These are phyloP conservation scores for Pulicaria dysenterica DNA, from an alignment of 129 eudicot species.

Conservation along the genomic window DNA sequence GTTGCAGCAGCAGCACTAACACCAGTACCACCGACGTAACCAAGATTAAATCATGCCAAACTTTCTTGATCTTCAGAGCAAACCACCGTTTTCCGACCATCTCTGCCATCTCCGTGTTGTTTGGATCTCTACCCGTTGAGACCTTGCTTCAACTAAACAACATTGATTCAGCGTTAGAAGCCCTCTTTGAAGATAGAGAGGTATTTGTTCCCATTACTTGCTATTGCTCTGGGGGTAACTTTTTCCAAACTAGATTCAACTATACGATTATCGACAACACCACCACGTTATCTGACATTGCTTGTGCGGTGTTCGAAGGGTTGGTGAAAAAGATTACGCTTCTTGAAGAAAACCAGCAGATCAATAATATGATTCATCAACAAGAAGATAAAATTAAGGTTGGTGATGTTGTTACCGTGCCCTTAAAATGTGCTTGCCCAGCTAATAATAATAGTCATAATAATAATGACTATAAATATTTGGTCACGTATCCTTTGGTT, in stretches of 20 bases:
- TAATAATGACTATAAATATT: slow-evolving; percentile 47
- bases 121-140: slow-evolving; percentile 21
- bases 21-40: slow-evolving; percentile 7
- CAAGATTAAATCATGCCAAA: slow-evolving; percentile 42
- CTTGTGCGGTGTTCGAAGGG: slow-evolving; percentile 64
- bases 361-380: background rate
- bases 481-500: slow-evolving; percentile 66
- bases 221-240: slow-evolving; percentile 40
- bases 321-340: slow-evolving; percentile 55
- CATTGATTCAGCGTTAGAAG: slow-evolving; percentile 26
- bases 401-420: slow-evolving; percentile 51
- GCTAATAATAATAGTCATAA: no score
- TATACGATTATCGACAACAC: slow-evolving; percentile 25
- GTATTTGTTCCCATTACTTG: slow-evolving; percentile 60
- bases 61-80: slow-evolving; percentile 59
- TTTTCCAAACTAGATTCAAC: slow-evolving; percentile 47
- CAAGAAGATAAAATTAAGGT: slow-evolving; percentile 24
- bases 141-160: slow-evolving; percentile 47
- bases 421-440: slow-evolving; percentile 78
- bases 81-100: slow-evolving; percentile 45
- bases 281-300: slow-evolving; percentile 39
- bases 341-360: slow-evolving; percentile 36
- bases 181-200: slow-evolving; percentile 51
- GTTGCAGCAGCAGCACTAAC: slow-evolving; percentile 41
- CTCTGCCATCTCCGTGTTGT: slow-evolving; percentile 49